Conservation (phyloP, 371 early-diverging fungal species). For the Saksenaea oblongispora region DNA sequence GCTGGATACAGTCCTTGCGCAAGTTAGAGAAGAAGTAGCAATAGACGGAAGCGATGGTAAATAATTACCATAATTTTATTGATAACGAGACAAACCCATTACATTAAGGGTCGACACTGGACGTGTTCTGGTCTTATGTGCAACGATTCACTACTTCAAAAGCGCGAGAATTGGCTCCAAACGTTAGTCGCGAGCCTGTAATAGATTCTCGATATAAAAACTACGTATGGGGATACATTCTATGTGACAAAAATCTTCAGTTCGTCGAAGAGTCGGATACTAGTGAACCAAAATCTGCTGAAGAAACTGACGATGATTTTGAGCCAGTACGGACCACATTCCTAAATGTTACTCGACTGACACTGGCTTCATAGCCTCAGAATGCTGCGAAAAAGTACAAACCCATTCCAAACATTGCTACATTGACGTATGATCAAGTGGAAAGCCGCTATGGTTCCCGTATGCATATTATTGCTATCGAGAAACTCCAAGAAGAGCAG, state of each 20-base stretch:
- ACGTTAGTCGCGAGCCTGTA: constrained; percentile 7
- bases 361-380: not conserved
- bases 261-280: constrained; percentile 20
- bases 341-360: not conserved
- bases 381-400: constrained; percentile 4
- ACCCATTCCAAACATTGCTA: constrained; percentile 12
- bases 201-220: constrained; percentile 32
- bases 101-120: constrained; percentile 14
- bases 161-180: constrained; percentile 3
- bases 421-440: constrained; percentile 22
- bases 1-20: constrained; percentile 23
- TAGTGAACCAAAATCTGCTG: not conserved
- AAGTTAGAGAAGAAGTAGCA: constrained; percentile 29
- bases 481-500: constrained; percentile 34
- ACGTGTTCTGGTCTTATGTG: constrained; percentile 22
- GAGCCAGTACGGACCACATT: not conserved
- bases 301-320: constrained; percentile 4
- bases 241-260: constrained; percentile 8
- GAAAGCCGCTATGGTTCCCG: constrained; percentile 22
- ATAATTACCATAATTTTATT: not conserved
- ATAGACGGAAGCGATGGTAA: constrained; percentile 25
- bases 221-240: constrained; percentile 30
- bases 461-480: constrained; percentile 22
- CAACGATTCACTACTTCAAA: not conserved
- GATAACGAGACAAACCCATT: not conserved